A percentile compares a stretch with the other conserved stretches of the same genome.
Conservation (phyloP, 345 rosid species). For the Camelina neglecta region DNA sequence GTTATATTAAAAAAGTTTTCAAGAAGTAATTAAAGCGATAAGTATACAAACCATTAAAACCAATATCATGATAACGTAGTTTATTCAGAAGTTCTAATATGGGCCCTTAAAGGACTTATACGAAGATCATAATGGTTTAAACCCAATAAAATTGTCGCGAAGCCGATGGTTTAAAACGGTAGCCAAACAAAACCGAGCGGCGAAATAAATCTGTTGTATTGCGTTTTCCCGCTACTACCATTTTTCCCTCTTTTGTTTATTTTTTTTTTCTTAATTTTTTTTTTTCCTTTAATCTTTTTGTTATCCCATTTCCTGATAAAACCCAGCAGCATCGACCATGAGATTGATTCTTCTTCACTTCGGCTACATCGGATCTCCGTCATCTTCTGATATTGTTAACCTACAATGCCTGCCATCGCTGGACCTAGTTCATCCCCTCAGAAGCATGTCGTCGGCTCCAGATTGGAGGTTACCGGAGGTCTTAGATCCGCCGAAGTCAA, state of each 20-base stretch:
- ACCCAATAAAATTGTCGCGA: slow-evolving; percentile 35
- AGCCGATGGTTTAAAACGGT: slow-evolving; percentile 35
- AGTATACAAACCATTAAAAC: too few relatives aligned
- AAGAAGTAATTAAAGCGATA: too few relatives aligned
- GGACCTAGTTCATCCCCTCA: slow-evolving; percentile 51
- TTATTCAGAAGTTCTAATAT: too few relatives aligned
- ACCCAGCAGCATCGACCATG: slow-evolving; percentile 39
- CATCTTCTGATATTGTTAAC: not conserved
- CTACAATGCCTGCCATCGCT: slow-evolving; percentile 65
- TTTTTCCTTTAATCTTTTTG: slow-evolving; percentile 8
- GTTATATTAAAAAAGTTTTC: too few relatives aligned
- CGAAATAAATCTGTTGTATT: slow-evolving; percentile 19
- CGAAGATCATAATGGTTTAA: too few relatives aligned
- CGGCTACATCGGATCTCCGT: not conserved
- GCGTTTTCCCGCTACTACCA: slow-evolving; percentile 54
- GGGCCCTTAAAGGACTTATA: not conserved
- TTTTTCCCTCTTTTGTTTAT: slow-evolving; percentile 31
- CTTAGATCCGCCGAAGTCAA: slow-evolving; percentile 45
- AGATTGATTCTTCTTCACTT: slow-evolving; percentile 34
- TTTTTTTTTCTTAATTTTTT: not conserved
- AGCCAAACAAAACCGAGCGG: slow-evolving; percentile 45
- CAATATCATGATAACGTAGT: too few relatives aligned
- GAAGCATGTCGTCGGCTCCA: slow-evolving; percentile 14
- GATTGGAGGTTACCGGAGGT: too few relatives aligned
- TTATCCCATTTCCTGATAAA: slow-evolving; percentile 15